These are phyloP conservation scores for Harrya chromipes DNA, from an alignment of 768 basidiomycete species.

Conservation along the genomic window DNA sequence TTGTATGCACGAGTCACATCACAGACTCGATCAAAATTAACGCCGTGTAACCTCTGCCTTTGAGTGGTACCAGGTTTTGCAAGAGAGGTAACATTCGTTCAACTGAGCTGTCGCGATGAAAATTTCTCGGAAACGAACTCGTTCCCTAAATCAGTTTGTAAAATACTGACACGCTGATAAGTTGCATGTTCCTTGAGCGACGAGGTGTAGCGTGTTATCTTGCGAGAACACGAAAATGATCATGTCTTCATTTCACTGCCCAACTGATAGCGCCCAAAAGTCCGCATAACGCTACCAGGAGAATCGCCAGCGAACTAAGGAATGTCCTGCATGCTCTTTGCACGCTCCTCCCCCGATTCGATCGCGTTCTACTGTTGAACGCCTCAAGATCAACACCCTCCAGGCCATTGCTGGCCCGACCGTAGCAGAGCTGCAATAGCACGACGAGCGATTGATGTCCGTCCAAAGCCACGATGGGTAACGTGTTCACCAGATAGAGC, in stretches of 20 bases:
- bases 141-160: no score
- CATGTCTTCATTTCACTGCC: conserved; percentile 11
- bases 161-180: no score
- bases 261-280: conserved; percentile 19
- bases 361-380: conserved; percentile 1
- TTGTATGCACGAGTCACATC: conserved; percentile 16
- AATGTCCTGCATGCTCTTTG: conserved; percentile 15
- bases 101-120: neutral
- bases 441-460: conserved; percentile 56
- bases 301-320: conserved; percentile 19
- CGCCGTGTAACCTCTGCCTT: neutral
- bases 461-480: conserved; percentile 71
- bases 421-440: conserved; percentile 24
- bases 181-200: no score
- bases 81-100: neutral
- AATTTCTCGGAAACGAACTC: no score
- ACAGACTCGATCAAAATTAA: conserved; percentile 6
- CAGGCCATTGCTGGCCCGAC: neutral
- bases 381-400: conserved; percentile 23
- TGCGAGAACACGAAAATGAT: no score
- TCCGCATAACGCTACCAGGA: conserved; percentile 21
- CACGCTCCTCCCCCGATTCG: conserved; percentile 5
- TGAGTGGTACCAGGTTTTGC: no score
- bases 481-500: conserved; percentile 77
- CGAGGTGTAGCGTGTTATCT: no score